Base-by-base conservation (phyloP, 257 asterid species). In the Nicotiana otophora region DNA sequence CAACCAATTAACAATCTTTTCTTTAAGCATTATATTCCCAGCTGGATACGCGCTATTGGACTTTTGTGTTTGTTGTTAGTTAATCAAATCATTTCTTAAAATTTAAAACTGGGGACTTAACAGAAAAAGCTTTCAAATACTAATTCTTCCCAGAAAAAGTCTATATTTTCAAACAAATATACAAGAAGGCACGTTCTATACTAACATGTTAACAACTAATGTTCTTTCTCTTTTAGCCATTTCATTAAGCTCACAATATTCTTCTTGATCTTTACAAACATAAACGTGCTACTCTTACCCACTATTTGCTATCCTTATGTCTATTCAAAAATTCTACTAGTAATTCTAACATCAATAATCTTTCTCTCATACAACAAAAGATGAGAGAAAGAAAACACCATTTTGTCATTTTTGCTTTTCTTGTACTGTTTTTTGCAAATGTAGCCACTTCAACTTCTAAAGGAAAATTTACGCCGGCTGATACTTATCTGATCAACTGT, bases 401-500 rank as follows among this genome's bases (percentile, higher is more conserved):
- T 81, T 51, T 31, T 68, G 10, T 82, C 81, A 75, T 85, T 77
- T 75, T 68, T 48, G 68, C 87, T 67, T 12, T 88, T 75, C 86
- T 92, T 65, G 81, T 42, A 51, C 31, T 75, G 3, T 80, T 82
- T 74, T 77, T 80, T 33, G 86, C 53, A 62, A 54, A 72, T 58
- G 84, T 63, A 10, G 81, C 16, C 26, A 34, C 61, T 6, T 69
- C 90, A 10, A 72, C 91, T 65, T 81, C 92, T 42, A 55, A 60
- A 6, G 31, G 17, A 4, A 17, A 20, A 3, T 95, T 91, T 74
- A 82, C 87, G 10, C 96, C 97, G 10, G 58, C 96, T 9, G 97
- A 95, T 83, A 87, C 84, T 69, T 91, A 93, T 85, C 91, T 95
- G 77, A 91, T 95, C 83, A 87, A 91, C 81, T 95, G 98, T 39